Conservation (phyloP, 164 flowering plant species). For the Kingdonia uniflora region DNA sequence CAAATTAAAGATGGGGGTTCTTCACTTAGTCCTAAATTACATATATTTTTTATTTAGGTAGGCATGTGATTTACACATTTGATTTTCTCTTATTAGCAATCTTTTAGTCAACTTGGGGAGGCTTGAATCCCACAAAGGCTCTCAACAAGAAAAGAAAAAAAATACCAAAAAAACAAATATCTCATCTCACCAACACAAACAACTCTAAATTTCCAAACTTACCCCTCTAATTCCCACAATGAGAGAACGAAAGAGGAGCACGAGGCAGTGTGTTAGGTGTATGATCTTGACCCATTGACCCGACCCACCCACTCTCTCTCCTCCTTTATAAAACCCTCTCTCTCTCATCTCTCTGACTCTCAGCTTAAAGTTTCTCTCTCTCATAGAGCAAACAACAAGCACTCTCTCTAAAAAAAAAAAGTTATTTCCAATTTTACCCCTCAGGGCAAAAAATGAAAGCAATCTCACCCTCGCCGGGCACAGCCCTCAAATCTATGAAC, state of each 20-base stretch:
- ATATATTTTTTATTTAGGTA: too few relatives aligned
- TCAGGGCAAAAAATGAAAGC: slow-evolving; percentile 5
- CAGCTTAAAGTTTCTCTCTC: slow-evolving; percentile 13
- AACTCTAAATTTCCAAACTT: too few relatives aligned
- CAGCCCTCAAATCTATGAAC: slow-evolving; percentile 1
- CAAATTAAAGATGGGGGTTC: too few relatives aligned
- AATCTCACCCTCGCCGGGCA: slow-evolving; percentile 4
- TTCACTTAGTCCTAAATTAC: too few relatives aligned
- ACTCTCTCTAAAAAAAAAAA: background rate
- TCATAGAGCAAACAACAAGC: background rate
- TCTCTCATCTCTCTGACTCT: slow-evolving; percentile 3
- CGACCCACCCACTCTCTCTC: background rate
- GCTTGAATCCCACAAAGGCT: too few relatives aligned
- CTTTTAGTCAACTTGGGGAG: too few relatives aligned
- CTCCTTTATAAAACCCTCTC: slow-evolving; percentile 9
- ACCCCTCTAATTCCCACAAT: too few relatives aligned
- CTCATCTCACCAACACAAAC: too few relatives aligned
- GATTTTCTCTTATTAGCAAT: too few relatives aligned
- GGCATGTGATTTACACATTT: too few relatives aligned
- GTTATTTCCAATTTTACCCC: background rate
- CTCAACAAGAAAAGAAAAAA: too few relatives aligned
- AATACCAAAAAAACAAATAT: too few relatives aligned
- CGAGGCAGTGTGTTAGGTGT: background rate
- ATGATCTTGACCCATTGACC: background rate
- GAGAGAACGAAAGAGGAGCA: background rate